phyloP scores from a whole-genome alignment of 148 eudicot genomes.

The Camellia japonica region DNA sequence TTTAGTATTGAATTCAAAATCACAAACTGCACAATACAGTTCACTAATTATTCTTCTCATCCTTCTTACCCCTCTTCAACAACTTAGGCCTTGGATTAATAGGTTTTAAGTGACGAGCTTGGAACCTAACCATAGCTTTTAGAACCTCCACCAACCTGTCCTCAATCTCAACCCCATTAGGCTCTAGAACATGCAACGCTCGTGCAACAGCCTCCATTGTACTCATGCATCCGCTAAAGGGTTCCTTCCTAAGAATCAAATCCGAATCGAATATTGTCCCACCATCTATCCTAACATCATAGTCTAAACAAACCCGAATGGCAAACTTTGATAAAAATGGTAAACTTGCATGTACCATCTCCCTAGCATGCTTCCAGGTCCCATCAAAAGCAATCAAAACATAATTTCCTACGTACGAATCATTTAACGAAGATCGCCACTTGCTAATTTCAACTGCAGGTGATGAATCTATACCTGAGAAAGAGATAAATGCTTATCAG shows the following conservation, averaged over 20 bases:
- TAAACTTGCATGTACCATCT: slow-evolving; percentile 90
- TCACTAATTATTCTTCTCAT: slow-evolving; percentile 16
- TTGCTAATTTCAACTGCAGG: slow-evolving; percentile 49
- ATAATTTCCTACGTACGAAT: slow-evolving; percentile 13
- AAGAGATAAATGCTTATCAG: not conserved
- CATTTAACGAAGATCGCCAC: slow-evolving; percentile 40
- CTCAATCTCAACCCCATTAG: slow-evolving; percentile 65
- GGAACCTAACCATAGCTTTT: slow-evolving; percentile 25
- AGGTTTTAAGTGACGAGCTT: slow-evolving; percentile 67
- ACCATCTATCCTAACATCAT: slow-evolving; percentile 61
- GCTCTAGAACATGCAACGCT: slow-evolving; percentile 79
- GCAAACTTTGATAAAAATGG: slow-evolving; percentile 84
- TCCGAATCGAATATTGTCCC: slow-evolving; percentile 73
- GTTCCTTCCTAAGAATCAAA: slow-evolving; percentile 80
- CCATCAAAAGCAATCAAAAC: slow-evolving; percentile 89
- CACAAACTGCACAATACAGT: not conserved
- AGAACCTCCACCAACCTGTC: slow-evolving; percentile 43
- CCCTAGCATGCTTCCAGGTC: slow-evolving; percentile 98
- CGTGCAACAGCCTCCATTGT: slow-evolving; percentile 96
- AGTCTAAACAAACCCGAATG: slow-evolving; percentile 56
- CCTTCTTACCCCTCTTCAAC: slow-evolving; percentile 34
- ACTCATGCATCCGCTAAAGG: slow-evolving; percentile 90
- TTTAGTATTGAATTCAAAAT: not conserved
- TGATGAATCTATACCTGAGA: slow-evolving; percentile 55
- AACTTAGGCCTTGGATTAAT: slow-evolving; percentile 52